A percentile compares a stretch with the other conserved stretches of the same genome.
Evolutionary conservation across 148 eudicot species (phyloP).

Genomic region (Vaccinium corymbosum): DNA sequence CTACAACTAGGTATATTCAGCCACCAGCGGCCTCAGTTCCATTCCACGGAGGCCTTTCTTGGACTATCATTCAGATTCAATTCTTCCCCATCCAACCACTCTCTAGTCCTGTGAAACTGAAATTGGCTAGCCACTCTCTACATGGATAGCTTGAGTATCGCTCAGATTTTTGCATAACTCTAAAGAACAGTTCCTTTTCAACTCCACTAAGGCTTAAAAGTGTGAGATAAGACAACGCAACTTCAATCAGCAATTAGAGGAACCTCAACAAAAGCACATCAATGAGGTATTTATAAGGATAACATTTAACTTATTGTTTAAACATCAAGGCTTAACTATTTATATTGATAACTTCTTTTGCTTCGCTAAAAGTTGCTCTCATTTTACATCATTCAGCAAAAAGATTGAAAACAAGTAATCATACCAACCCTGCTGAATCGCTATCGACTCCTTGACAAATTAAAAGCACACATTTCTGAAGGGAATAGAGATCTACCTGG

Average conservation of each 20-base stretch:
- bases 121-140: neutral
- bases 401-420: neutral
- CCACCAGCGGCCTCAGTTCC: neutral
- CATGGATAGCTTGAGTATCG: neutral
- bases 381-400: neutral
- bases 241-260: neutral
- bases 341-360: neutral
- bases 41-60: neutral
- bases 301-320: neutral
- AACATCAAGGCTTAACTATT: neutral
- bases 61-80: neutral
- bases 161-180: too few species aligned
- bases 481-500: slow-evolving; percentile 44
- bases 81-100: neutral
- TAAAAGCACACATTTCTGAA: neutral
- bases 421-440: neutral
- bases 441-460: neutral
- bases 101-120: neutral
- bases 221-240: neutral
- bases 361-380: neutral
- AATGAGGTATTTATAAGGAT: neutral
- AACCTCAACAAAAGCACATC: neutral
- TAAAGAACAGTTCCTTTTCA: neutral
- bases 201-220: neutral
- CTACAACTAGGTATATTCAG: neutral